phyloP scores from a whole-genome alignment of 2,329 filamentous ascomycete species.

The Aspergillus viridinutans region DNA sequence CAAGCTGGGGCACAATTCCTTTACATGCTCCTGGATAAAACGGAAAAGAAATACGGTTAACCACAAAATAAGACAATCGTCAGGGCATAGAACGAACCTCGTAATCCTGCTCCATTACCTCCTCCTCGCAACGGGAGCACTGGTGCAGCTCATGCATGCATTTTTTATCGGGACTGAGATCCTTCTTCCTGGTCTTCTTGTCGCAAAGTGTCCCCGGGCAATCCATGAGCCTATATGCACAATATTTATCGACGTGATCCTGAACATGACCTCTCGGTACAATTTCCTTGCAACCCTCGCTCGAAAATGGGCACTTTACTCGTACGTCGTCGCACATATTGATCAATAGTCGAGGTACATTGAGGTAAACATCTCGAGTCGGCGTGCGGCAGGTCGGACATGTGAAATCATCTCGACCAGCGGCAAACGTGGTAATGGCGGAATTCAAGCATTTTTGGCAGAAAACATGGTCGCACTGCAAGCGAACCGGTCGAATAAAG shows the following conservation, averaged over 20 bases:
- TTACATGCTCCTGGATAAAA: slow-evolving; percentile 30
- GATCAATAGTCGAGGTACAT: slow-evolving; percentile 53
- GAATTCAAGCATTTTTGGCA: slow-evolving; percentile 55
- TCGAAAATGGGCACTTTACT: slow-evolving; percentile 56
- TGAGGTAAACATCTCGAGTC: slow-evolving; percentile 33
- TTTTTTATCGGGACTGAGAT: slow-evolving; percentile 44
- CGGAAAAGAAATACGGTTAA: slow-evolving; percentile 2
- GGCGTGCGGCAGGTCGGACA: slow-evolving; percentile 57
- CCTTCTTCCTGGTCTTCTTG: slow-evolving; percentile 51
- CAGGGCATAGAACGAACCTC: slow-evolving; percentile 35
- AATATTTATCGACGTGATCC: slow-evolving; percentile 59
- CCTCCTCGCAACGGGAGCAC: slow-evolving; percentile 51
- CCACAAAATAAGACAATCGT: not conserved
- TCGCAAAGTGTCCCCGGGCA: slow-evolving; percentile 51
- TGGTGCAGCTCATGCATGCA: slow-evolving; percentile 53
- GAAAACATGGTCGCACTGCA: slow-evolving; percentile 62
- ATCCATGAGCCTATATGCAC: slow-evolving; percentile 51
- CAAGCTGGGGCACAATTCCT: slow-evolving; percentile 34
- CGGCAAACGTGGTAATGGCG: slow-evolving; percentile 38
- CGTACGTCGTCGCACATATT: slow-evolving; percentile 60
- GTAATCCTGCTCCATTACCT: slow-evolving; percentile 52
- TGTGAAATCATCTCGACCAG: slow-evolving; percentile 34
- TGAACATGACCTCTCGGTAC: slow-evolving; percentile 55
- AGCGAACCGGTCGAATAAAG: slow-evolving; percentile 55
- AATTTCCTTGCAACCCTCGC: slow-evolving; percentile 51